Evolutionary conservation across 805 yeast genomes (phyloP).

Genomic region (Kurtzmaniella fragi): DNA sequence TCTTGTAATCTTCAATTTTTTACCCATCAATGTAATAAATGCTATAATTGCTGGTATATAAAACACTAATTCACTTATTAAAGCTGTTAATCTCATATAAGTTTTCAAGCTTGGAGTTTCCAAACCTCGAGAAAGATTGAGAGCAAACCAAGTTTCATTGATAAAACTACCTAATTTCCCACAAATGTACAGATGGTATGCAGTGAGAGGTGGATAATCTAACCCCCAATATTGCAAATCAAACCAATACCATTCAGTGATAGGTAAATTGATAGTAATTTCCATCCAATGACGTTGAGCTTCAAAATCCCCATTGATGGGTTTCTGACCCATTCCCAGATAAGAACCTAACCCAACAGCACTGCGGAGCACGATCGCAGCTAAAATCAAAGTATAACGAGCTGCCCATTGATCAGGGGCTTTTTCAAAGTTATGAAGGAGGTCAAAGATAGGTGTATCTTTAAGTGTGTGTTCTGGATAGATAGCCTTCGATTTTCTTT

Average conservation of each 20-base stretch:
- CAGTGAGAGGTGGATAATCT: constrained; percentile 96
- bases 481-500: not conserved
- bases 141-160: constrained; percentile 69
- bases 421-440: constrained; percentile 70
- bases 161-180: constrained; percentile 69
- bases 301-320: constrained; percentile 93
- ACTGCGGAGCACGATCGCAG: constrained; percentile 70
- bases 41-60: constrained; percentile 79
- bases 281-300: constrained; percentile 99
- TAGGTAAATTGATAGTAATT: constrained; percentile 70
- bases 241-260: constrained; percentile 79
- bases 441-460: constrained; percentile 67
- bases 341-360: constrained; percentile 88
- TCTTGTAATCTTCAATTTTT: constrained; percentile 48
- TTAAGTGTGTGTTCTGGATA: constrained; percentile 8
- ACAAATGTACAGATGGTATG: constrained; percentile 78
- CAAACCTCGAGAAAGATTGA: constrained; percentile 68
- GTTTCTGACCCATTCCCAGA: constrained; percentile 68
- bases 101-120: constrained; percentile 67
- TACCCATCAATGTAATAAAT: constrained; percentile 68
- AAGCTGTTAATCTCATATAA: constrained; percentile 78
- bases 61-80: constrained; percentile 66
- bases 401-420: constrained; percentile 92
- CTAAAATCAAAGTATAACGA: constrained; percentile 64
- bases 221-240: constrained; percentile 94